Evolutionary conservation across 345 rosid genomes (phyloP).

Genomic region (Citrus inodora): DNA sequence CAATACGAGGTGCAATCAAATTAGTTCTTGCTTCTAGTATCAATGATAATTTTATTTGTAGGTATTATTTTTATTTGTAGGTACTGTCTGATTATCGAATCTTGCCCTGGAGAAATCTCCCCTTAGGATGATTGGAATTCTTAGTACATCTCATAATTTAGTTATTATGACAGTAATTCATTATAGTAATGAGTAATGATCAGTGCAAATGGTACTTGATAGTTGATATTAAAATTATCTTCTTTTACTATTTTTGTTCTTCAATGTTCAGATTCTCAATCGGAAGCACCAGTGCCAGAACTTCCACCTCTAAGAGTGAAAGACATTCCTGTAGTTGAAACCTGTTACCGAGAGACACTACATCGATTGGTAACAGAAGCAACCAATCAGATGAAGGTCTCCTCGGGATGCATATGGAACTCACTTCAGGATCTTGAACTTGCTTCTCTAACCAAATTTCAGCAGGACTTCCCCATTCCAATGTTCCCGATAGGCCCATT

Average conservation of each 20-base stretch:
- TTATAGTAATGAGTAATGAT: background rate
- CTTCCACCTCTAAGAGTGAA: constrained; percentile 37
- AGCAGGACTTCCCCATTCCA: constrained; percentile 16
- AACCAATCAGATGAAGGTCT: constrained; percentile 17
- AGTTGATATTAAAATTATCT: background rate
- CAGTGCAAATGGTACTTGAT: background rate
- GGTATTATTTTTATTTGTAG: background rate
- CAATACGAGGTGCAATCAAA: constrained; percentile 22
- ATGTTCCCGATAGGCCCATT: constrained; percentile 41
- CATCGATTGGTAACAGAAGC: constrained; percentile 3
- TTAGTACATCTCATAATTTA: too few relatives aligned
- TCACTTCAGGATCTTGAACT: constrained; percentile 33
- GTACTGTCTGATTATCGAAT: background rate
- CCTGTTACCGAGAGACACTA: constrained; percentile 17
- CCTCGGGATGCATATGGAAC: constrained; percentile 35
- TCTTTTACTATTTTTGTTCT: background rate
- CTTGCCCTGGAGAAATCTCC: background rate
- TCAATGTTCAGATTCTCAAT: constrained; percentile 15
- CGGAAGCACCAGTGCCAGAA: constrained; percentile 22
- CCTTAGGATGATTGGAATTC: background rate
- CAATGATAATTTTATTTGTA: background rate
- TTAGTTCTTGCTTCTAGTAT: background rate
- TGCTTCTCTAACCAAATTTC: background rate
- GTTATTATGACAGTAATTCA: too few relatives aligned
- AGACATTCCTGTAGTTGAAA: constrained; percentile 33